Percentiles rank a stretch among this genome's conserved stretches.
phyloP scores from a whole-genome alignment of 2,329 filamentous ascomycete species.

The Acephala macrosclerotiorum region DNA sequence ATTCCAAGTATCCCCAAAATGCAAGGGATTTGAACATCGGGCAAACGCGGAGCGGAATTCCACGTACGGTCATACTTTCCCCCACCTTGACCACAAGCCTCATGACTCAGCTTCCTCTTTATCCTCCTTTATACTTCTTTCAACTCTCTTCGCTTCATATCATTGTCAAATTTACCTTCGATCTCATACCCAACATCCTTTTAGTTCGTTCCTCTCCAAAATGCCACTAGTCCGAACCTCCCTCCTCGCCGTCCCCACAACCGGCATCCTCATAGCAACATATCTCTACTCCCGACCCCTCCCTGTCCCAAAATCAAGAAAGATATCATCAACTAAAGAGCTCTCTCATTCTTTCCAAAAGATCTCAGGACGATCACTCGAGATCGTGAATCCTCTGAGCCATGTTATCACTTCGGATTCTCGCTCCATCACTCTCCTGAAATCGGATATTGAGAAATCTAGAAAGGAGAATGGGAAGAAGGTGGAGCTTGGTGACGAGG shows the following conservation, averaged over 20 bases:
- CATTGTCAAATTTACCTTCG: neutral
- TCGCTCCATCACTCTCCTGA: constrained; percentile 15
- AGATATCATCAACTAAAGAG: neutral
- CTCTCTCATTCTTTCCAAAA: constrained; percentile 9
- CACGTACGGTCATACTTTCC: too few relatives aligned
- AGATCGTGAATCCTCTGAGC: constrained; percentile 20
- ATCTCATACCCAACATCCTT: neutral
- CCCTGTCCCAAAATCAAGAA: constrained; percentile 1
- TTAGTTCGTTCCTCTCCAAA: neutral
- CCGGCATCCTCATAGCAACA: constrained; percentile 10
- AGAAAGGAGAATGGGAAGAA: neutral
- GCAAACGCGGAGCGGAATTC: too few relatives aligned
- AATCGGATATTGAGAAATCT: constrained; percentile 7
- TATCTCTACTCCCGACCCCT: constrained; percentile 19
- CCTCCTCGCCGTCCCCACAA: constrained; percentile 8
- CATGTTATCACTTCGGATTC: constrained; percentile 13
- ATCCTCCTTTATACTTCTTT: neutral
- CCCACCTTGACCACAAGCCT: too few relatives aligned
- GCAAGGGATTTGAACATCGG: too few relatives aligned
- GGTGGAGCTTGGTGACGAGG: constrained; percentile 23
- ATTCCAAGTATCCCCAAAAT: too few relatives aligned
- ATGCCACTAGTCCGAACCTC: neutral
- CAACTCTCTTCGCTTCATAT: neutral
- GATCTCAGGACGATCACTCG: constrained; percentile 1
- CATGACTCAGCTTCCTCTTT: neutral